These are phyloP conservation scores for Amborella trichopoda DNA, from an alignment of 164 flowering plant species.

Conservation along the genomic window DNA sequence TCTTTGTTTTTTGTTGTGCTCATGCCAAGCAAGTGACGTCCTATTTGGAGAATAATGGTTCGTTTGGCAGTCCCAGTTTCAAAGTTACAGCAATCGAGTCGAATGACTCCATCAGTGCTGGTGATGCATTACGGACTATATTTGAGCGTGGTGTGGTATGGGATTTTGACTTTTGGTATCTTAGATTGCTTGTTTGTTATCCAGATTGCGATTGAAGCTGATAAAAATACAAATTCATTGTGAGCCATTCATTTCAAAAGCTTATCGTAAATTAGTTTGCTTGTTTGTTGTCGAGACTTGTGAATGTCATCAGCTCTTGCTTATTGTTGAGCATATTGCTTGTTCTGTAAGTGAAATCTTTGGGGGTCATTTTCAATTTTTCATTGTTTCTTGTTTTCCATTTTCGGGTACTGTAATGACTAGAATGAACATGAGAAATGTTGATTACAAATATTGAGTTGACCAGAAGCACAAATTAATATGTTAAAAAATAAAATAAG, in stretches of 20 bases:
- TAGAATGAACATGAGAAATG: no score
- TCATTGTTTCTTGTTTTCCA: no score
- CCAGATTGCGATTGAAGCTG: no score
- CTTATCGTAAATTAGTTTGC: background rate
- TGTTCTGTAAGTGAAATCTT: no score
- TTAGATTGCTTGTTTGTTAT: no score
- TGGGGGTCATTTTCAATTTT: no score
- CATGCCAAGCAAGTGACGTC: slow-evolving; percentile 77
- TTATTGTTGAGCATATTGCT: no score
- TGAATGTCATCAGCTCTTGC: no score
- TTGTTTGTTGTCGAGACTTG: background rate
- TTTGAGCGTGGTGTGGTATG: slow-evolving; percentile 86
- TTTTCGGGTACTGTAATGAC: no score
- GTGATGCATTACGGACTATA: slow-evolving; percentile 86
- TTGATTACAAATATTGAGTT: no score
- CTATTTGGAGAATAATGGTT: slow-evolving; percentile 61
- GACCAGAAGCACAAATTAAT: no score
- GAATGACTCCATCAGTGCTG: slow-evolving; percentile 66
- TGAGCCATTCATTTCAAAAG: background rate
- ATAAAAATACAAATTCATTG: background rate
- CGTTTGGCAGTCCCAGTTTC: slow-evolving; percentile 65
- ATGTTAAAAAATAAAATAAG: no score
- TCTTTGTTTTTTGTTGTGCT: slow-evolving; percentile 89
- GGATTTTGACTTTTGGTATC: background rate
- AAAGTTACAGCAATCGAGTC: slow-evolving; percentile 69